Evolutionary conservation across 2,329 filamentous ascomycete genomes (phyloP), one percentile per base, ranked within the genome.

Genomic region (Cladosporium sphaerospermum): DNA sequence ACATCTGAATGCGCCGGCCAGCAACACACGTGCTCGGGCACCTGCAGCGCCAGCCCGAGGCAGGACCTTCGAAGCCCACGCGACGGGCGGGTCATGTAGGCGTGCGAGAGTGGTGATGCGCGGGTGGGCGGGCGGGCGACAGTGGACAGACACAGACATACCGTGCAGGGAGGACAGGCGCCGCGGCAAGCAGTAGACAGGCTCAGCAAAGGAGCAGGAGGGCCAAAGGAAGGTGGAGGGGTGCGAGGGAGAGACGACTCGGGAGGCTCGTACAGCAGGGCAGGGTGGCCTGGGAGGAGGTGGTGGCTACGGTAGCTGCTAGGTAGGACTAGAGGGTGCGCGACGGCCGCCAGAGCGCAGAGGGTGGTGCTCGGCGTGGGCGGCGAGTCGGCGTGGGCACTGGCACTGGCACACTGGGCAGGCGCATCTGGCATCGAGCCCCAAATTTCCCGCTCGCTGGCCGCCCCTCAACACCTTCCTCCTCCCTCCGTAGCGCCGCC

Each of bases 211-310:
- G 40, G 39, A 28, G 10, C 18, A 13, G 33, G 31, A 31, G 18
- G 8, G 31, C 13, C 48, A 40, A 50, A 51, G 48, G 48, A 51
- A 40, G 44, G 48, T 51, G 31, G 39, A 11, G 10, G 34, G 36
- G 48, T 31, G 31, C 31, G 48, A 51, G 37, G 48, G 48, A 51
- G 48, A 47, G 34, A 28, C 23, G 23, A 28, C 23, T 28, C 23
- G 23, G 23, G 23, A 28, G 23, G 23, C 23, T 28, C 23, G 23
- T 28, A 28, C 23, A 28, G 23, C 23, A 28, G 36, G 41, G 46
- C 46, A 41, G 13, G 13, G 39, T 18, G 18, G 9, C 18, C 23
- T 33, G 36, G 46, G 40, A n/a, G 23, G 23, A 28, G 23, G 23
- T 28, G 23, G 4, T 28, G 23, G 23, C 23, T 28, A 28, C 23